Base-by-base conservation (phyloP, 768 basidiomycete species). In the Termitomyces sp. region DNA sequence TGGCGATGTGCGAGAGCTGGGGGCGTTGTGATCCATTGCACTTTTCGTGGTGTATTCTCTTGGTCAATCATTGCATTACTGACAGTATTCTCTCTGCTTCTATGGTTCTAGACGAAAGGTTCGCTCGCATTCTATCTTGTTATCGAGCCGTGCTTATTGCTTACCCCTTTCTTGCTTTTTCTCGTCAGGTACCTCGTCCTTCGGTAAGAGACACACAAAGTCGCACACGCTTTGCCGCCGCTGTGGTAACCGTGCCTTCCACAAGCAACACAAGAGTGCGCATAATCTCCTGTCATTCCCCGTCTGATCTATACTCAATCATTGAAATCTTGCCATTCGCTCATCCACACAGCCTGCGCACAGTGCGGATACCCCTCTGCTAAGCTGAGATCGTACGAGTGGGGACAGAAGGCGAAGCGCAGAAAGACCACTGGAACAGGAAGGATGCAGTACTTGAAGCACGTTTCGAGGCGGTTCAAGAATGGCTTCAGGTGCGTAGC, bases 401-500 rank as follows among this genome's bases (percentile, higher is more conserved):
- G 97, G 97, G 94, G 95, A 66, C 83, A 87, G 74, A 99, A 99
- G 85, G 97, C 97, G 56, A 98, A 98, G 87, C 89, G 97, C 78
- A 89, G 96, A 87, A 97, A 96, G 88, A 98, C 96, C 50, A 98
- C 97, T 60, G 97, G 97, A 61, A 95, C 96, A 65, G 96, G 96
- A 65, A 84, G 95, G 71, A 97, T 97, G 95, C 79, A 81, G 61
- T 87, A 94, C 84, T 83, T 98, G 76, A 97, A 95, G 83, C 75
- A 82, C 55, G 96, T 98, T 46, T 87, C 89, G 68, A 86, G 95
- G 73, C 85, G 93, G 67, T 98, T 98, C 89, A 98, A 98, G 88
- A 98, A 97, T 72, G 94, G 96, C 57, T 98, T 96, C 87, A 86
- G 90, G 93, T 91, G 61, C 54, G 82, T 58, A 41, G 10, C 1